phyloP scores from a whole-genome alignment of 108 stramenopile species.

The Schizochytrium sp. region DNA sequence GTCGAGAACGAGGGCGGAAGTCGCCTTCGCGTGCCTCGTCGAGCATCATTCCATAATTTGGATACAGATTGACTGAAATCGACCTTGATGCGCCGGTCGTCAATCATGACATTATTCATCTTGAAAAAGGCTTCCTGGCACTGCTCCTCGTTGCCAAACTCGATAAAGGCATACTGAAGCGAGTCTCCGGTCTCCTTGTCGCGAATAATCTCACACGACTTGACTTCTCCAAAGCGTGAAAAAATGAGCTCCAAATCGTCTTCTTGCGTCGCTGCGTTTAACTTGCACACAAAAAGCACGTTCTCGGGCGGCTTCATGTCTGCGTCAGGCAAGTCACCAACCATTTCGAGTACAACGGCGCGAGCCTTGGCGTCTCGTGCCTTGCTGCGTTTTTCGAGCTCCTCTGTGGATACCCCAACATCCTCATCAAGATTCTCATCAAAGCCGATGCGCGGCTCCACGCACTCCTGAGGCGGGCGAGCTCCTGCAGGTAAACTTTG shows the following conservation, averaged over 20 bases:
- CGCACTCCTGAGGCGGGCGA: not conserved
- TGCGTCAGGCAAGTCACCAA: slow-evolving; percentile 51
- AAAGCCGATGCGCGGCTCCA: not conserved
- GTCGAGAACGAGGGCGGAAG: not conserved
- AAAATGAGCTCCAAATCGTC: slow-evolving; percentile 97
- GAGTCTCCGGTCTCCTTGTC: slow-evolving; percentile 86
- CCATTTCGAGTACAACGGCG: slow-evolving; percentile 95
- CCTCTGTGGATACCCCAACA: slow-evolving; percentile 44
- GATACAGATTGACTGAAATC: slow-evolving; percentile 83
- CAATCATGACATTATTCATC: slow-evolving; percentile 98
- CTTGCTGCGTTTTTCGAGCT: slow-evolving; percentile 30
- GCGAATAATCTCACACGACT: slow-evolving; percentile 81
- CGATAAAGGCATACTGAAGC: slow-evolving; percentile 92
- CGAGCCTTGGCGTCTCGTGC: slow-evolving; percentile 71
- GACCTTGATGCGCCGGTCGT: slow-evolving; percentile 91
- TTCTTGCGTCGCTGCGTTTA: slow-evolving; percentile 88
- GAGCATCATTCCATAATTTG: slow-evolving; percentile 70
- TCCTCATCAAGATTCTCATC: slow-evolving; percentile 28
- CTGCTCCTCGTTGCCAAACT: slow-evolving; percentile 72
- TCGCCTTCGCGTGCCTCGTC: not conserved
- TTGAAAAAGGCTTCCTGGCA: slow-evolving; percentile 93
- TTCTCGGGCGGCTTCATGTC: slow-evolving; percentile 80
- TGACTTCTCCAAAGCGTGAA: slow-evolving; percentile 45
- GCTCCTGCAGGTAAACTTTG: not conserved
- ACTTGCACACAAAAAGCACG: slow-evolving; percentile 96